Conservation (phyloP, 345 rosid species). For the Erysimum cheiranthoides region DNA sequence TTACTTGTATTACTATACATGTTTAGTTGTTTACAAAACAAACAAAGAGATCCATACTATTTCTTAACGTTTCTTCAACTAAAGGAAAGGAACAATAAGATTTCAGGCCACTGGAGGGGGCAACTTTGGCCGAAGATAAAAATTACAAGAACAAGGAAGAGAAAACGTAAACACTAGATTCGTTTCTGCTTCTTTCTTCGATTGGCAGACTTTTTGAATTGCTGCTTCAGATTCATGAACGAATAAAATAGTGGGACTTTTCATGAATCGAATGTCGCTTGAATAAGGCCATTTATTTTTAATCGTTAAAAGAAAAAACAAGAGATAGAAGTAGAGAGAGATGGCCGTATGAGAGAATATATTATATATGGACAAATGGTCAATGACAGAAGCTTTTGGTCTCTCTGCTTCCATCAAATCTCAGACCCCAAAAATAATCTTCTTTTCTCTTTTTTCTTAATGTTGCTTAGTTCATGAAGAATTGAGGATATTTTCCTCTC, state of each 20-base stretch:
- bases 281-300: slow-evolving; percentile 49
- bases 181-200: not conserved
- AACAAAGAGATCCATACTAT: too few species aligned
- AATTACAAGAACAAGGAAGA: not conserved
- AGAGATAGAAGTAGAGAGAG: not conserved
- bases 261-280: slow-evolving; percentile 22
- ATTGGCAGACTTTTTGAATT: not conserved
- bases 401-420: slow-evolving; percentile 45
- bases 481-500: slow-evolving; percentile 26
- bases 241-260: not conserved
- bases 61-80: too few species aligned
- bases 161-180: slow-evolving; percentile 1
- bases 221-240: slow-evolving; percentile 9
- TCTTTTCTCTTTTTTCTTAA: slow-evolving; percentile 37
- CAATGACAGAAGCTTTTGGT: slow-evolving; percentile 42
- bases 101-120: not conserved
- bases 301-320: slow-evolving; percentile 14
- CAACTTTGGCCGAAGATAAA: not conserved
- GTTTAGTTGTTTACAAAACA: too few species aligned
- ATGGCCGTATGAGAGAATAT: slow-evolving; percentile 45
- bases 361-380: slow-evolving; percentile 46
- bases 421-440: slow-evolving; percentile 49
- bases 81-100: not conserved
- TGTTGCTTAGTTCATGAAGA: slow-evolving; percentile 42
- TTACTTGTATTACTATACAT: too few species aligned